These are phyloP conservation scores for Hordeum vulgare DNA, from an alignment of 176 grass and related monocot genomes.

Conservation along the genomic window MorexV3_pseudomolecules_assembly NC_058521.1:10366780-10367279, in stretches of 20 bases:
- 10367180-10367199: not conserved
- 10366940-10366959: constrained; percentile 58
- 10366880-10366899: constrained; percentile 60
- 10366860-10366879: constrained; percentile 22
- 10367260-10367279: constrained; percentile 33
- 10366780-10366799: constrained; percentile 20
- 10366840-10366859: not conserved
- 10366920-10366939: constrained; percentile 34
- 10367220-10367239: constrained; percentile 61
- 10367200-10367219: constrained; percentile 19
- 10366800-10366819: not conserved
- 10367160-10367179: too few species aligned
- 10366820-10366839: not conserved
- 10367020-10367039: constrained; percentile 26
- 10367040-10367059: constrained; percentile 49
- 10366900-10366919: constrained; percentile 66
- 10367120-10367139: not conserved
- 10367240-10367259: constrained; percentile 32
- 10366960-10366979: constrained; percentile 60
- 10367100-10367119: not conserved
- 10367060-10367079: constrained; percentile 46
- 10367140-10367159: not conserved
- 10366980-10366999: constrained; percentile 52
- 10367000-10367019: constrained; percentile 80
- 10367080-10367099: constrained; percentile 21